Base-by-base conservation (phyloP, 176 grass and related monocot genomes). In the Aegilops longissima region DNA sequence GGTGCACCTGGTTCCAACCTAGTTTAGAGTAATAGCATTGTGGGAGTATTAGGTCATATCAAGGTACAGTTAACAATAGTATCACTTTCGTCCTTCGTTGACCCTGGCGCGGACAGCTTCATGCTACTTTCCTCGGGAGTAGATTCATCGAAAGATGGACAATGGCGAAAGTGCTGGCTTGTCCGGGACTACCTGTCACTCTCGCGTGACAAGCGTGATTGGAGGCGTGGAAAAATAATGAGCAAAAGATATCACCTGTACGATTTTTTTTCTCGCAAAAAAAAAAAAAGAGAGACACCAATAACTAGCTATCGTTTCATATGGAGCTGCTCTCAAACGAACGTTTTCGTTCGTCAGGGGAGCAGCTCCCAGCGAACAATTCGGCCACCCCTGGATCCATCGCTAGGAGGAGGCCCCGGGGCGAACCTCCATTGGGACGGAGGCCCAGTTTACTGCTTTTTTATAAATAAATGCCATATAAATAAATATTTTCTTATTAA, bases 111-210 rank as follows among this genome's bases (percentile, higher is more conserved):
- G 24, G 88, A 70, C 68, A 68, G 17, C 35, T 83, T 87, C 27
- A 36, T 23, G 42, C 40, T 71, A 18, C 61, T 82, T 81, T 54
- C 61, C 4, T 78, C 71, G 39, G 35, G 49, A 30, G 74, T 71
- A 63, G 74, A 79, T 83, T 80, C 66, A 67, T 73, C 18, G 29
- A 17, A 65, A 84, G 77, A 70, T 88, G 59, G 75, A 84, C 10
- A 58, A 54, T 34, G 84, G 77, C 77, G 70, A 91, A 91, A 88
- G 85, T 18, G 82, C 62, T 40, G 9, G 70, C 47, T 85, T 91
- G 51, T 85, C 90, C 70, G 8, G 38, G 51, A 61, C 64, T 62
- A 64, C 86, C 71, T 61, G 82, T 91, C 90, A 71, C 62, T 13
- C 16, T 77, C 42, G 23, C 8, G n/a, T 30, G 90, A 81, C 82